phyloP scores from a whole-genome alignment of 768 basidiomycete species.

The Tricholoma terreum region DNA sequence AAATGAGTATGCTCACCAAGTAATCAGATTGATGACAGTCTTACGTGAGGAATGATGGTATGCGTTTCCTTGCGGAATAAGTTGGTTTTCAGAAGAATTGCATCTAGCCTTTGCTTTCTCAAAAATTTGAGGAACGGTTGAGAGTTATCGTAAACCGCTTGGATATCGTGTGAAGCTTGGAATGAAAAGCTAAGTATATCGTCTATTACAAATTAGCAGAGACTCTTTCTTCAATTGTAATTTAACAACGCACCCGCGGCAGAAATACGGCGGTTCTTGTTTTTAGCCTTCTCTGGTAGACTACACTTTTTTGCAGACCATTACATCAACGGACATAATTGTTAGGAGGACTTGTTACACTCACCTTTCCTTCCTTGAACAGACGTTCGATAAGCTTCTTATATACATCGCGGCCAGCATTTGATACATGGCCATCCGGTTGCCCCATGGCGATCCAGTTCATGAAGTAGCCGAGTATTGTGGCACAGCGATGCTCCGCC shows the following conservation, averaged over 20 bases:
- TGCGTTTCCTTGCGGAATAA: slow-evolving; percentile 24
- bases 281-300: too few relatives aligned
- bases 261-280: too few relatives aligned
- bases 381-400: not conserved
- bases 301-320: too few relatives aligned
- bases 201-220: too few relatives aligned
- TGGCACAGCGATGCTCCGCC: slow-evolving; percentile 22
- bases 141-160: slow-evolving; percentile 32
- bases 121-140: slow-evolving; percentile 33
- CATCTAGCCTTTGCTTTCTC: slow-evolving; percentile 22
- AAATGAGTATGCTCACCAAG: not conserved
- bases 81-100: slow-evolving; percentile 20
- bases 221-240: too few relatives aligned
- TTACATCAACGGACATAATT: too few relatives aligned
- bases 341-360: not conserved
- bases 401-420: slow-evolving; percentile 1
- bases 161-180: too few relatives aligned
- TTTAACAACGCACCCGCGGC: too few relatives aligned
- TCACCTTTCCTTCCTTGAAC: slow-evolving; percentile 10
- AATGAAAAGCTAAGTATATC: too few relatives aligned
- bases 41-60: slow-evolving; percentile 38
- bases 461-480: slow-evolving; percentile 38
- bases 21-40: slow-evolving; percentile 10
- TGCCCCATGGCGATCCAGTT: slow-evolving; percentile 28
- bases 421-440: slow-evolving; percentile 12